Evolutionary conservation across 768 basidiomycete genomes (phyloP).

Genomic region (Melanogaster broomeanus): DNA sequence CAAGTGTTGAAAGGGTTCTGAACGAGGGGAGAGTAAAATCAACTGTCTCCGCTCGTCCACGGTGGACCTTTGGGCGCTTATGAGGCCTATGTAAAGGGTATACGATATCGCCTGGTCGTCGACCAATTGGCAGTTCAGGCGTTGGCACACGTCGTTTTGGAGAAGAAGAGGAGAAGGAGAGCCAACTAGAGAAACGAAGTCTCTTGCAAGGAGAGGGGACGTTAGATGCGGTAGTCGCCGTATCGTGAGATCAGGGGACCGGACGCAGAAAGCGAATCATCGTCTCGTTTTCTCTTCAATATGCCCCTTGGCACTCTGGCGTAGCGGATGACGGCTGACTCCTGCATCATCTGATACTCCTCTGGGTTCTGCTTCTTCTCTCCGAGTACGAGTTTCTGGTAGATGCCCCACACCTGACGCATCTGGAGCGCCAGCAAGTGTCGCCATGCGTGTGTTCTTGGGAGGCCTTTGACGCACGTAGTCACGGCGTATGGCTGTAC

Average conservation of each 20-base stretch:
- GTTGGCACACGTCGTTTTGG: constrained; percentile 15
- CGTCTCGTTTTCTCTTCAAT: constrained; percentile 30
- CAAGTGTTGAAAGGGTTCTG: constrained; percentile 32
- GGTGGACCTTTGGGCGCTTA: constrained; percentile 9
- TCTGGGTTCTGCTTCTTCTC: not conserved
- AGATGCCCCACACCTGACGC: constrained; percentile 10
- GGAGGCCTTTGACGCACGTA: constrained; percentile 28
- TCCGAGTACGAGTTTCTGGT: constrained; percentile 9
- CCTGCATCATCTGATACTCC: constrained; percentile 26
- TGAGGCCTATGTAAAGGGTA: constrained; percentile 13
- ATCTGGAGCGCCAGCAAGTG: constrained; percentile 16
- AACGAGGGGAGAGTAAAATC: constrained; percentile 34
- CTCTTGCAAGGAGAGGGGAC: constrained; percentile 18
- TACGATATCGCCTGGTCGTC: constrained; percentile 16
- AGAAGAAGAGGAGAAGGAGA: not conserved
- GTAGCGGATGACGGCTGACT: constrained; percentile 25
- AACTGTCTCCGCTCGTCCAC: constrained; percentile 21
- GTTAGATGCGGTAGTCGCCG: not conserved
- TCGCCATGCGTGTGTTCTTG: constrained; percentile 31
- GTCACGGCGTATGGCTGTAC: constrained; percentile 22
- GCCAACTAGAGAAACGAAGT: constrained; percentile 20
- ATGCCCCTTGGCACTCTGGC: constrained; percentile 27
- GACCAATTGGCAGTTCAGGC: constrained; percentile 8
- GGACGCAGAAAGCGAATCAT: constrained; percentile 6
- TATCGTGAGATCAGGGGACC: not conserved